Conservation (phyloP, 805 yeast genomes). For the Pichia heedii region DNA sequence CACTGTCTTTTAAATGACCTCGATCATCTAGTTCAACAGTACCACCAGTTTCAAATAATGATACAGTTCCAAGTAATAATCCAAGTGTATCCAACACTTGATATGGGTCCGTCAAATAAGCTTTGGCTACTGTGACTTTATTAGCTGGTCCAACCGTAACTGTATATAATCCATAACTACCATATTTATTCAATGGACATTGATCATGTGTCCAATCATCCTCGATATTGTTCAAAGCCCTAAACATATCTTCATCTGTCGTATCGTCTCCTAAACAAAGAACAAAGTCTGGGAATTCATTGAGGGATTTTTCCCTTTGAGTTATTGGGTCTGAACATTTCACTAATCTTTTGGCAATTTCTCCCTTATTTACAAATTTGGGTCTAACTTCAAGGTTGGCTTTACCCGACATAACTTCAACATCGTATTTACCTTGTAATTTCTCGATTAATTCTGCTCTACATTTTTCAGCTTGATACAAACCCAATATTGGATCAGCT, state of each 20-base stretch:
- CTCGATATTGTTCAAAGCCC: constrained; percentile 59
- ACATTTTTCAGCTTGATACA: constrained; percentile 71
- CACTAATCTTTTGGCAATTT: constrained; percentile 77
- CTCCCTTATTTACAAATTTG: constrained; percentile 90
- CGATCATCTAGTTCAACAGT: constrained; percentile 68
- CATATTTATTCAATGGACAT: constrained; percentile 36
- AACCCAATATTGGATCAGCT: constrained; percentile 89
- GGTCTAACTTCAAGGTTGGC: constrained; percentile 98
- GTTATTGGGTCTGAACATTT: constrained; percentile 49
- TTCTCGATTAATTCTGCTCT: constrained; percentile 52
- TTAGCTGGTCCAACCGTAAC: constrained; percentile 92
- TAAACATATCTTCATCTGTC: constrained; percentile 97
- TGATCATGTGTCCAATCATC: constrained; percentile 37
- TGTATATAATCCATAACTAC: constrained; percentile 62
- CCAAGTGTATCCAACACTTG: constrained; percentile 83
- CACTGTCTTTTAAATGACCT: constrained; percentile 53
- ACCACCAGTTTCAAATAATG: constrained; percentile 70
- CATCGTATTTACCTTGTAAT: constrained; percentile 52
- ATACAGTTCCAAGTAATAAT: constrained; percentile 66
- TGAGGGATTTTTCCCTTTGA: constrained; percentile 15
- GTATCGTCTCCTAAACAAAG: constrained; percentile 92
- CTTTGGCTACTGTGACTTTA: constrained; percentile 74
- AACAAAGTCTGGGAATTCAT: constrained; percentile 69
- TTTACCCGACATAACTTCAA: constrained; percentile 95
- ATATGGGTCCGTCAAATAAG: constrained; percentile 75